Evolutionary conservation across 768 basidiomycete species (phyloP), one percentile per base, ranked within the genome.

Genomic region (Tylopilus balloui): DNA sequence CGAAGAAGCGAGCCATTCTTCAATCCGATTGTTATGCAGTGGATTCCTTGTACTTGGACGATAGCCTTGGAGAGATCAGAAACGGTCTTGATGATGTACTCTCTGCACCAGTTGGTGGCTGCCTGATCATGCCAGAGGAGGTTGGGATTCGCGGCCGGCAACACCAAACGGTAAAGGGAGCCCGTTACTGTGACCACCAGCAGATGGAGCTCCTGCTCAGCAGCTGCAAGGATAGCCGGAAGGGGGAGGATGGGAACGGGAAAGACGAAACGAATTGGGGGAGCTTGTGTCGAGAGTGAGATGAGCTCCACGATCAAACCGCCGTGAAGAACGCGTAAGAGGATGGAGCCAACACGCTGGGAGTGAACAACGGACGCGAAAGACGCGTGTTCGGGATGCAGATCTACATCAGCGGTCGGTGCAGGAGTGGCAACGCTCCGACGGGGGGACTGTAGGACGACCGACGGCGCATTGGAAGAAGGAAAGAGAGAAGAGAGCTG

Each of bases 231-330:
- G 43, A 92, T 61, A 19, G 82, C 77, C 3, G 91, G 89, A 41
- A 76, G 70, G 12, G 83, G 74, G 23, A 88, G 65, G 42, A 92
- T 66, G 31, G 77, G 61, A 10, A 86, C 80, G 31, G 89, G 88
- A 57, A 91, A 89, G 55, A 87, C 74, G 63, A 93, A 80, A 49
- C 88, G 82, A 53, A 92, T 76, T 15, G 89, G 82, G 27, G 77
- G 72, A 3, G 83, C 71, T 54, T 80, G 71, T 1, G 77, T 75
- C 6, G 86, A 80, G 38, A 91, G 71, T n/a, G 89, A 88, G 31
- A 83, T 62, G 39, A 94, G 78, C 60, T 93, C 88, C 36, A 91
- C 67, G 42, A 90, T 83, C 53, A 81, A 68, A 21, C 84, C 85
- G 38, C 78, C 80, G 53, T 92, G 84, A 46, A 92, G 73, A 39